These are phyloP conservation scores for Knoxdaviesia proteae DNA, from an alignment of 2,329 filamentous ascomycete species.

Conservation along the genomic window DNA sequence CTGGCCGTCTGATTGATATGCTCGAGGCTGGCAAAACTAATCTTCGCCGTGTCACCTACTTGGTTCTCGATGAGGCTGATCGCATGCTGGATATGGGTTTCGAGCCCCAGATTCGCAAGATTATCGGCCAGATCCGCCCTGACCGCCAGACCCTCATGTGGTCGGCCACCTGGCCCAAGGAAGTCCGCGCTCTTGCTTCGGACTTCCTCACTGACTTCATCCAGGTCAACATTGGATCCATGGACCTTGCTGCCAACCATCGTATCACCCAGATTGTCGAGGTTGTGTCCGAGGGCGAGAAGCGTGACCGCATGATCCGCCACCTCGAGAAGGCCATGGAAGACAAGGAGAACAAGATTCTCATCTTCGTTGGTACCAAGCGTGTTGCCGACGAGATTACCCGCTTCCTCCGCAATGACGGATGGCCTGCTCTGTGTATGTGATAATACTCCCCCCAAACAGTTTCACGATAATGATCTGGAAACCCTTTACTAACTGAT, in stretches of 20 bases:
- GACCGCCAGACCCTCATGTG: constrained; percentile 99
- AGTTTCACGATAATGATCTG: background rate
- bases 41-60: constrained; percentile 89
- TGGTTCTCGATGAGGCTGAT: constrained; percentile 96
- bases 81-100: constrained; percentile 99
- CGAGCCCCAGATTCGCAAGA: constrained; percentile 98
- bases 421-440: constrained; percentile 91
- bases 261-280: constrained; percentile 96
- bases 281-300: constrained; percentile 89
- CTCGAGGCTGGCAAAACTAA: constrained; percentile 96
- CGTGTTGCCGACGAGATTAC: constrained; percentile 96
- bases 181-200: constrained; percentile 75
- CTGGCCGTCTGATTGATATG: constrained; percentile 96
- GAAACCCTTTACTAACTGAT: too few relatives aligned
- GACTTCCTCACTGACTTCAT: constrained; percentile 94
- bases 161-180: constrained; percentile 98
- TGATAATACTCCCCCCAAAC: constrained; percentile 10
- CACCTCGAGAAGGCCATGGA: constrained; percentile 97
- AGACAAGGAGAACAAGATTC: constrained; percentile 80
- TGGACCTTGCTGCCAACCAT: constrained; percentile 92
- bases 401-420: constrained; percentile 88
- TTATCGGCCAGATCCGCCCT: constrained; percentile 89
- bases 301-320: constrained; percentile 93
- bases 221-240: constrained; percentile 94
- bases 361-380: constrained; percentile 87